These are phyloP conservation scores for Cyberlindnera mrakii DNA, from an alignment of 805 yeast species.

Conservation along the genomic window DNA sequence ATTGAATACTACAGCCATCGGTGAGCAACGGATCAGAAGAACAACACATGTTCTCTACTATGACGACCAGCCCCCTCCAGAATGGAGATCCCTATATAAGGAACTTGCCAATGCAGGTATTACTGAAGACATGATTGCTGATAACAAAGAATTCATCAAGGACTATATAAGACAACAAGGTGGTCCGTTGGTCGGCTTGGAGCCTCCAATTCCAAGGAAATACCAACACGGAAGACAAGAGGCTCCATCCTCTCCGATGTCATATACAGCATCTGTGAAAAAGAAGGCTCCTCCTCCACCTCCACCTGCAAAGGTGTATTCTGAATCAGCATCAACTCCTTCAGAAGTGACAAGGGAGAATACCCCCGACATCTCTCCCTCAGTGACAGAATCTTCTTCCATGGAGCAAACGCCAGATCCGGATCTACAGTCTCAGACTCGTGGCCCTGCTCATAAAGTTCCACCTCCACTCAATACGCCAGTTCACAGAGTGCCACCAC, in stretches of 20 bases:
- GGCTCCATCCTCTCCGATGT: constrained; percentile 13
- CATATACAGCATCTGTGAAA: constrained; percentile 26
- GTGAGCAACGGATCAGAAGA: constrained; percentile 47
- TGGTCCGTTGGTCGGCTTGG: constrained; percentile 75
- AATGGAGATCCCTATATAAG: constrained; percentile 71
- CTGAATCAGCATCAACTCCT: constrained; percentile 5
- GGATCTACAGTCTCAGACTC: not conserved
- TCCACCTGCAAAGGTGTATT: constrained; percentile 24
- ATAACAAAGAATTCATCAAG: constrained; percentile 75
- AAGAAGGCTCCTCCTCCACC: constrained; percentile 40
- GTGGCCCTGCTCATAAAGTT: constrained; percentile 13
- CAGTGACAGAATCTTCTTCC: constrained; percentile 13
- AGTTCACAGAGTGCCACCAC: constrained; percentile 21
- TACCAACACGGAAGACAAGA: constrained; percentile 35
- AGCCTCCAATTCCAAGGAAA: constrained; percentile 76
- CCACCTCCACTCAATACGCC: constrained; percentile 24
- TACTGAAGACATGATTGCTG: constrained; percentile 83
- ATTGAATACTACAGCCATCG: constrained; percentile 24
- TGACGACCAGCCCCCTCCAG: constrained; percentile 76
- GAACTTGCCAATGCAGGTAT: constrained; percentile 77
- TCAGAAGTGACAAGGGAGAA: constrained; percentile 11
- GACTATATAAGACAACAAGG: constrained; percentile 70
- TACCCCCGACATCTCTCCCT: constrained; percentile 1
- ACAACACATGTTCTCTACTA: constrained; percentile 60
- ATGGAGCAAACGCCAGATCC: not conserved